Conservation (phyloP, 2,329 filamentous ascomycete species). For the Neofusicoccum umdonicola region DNA sequence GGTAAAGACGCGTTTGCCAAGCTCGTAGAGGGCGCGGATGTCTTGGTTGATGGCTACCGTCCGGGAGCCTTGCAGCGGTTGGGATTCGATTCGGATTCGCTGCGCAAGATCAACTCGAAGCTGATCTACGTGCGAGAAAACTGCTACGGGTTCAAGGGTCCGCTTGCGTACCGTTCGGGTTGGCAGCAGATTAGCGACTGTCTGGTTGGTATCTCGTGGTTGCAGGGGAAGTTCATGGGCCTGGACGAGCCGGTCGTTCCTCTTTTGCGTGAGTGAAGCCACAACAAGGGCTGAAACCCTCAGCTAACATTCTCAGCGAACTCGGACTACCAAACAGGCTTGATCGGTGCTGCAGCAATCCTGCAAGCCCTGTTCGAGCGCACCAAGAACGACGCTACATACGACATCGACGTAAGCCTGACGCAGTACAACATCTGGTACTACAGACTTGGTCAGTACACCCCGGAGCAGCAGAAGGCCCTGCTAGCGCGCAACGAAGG, state of each 20-base stretch:
- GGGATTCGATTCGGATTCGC: constrained; percentile 43
- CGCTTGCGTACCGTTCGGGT: constrained; percentile 46
- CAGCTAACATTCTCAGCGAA: not conserved
- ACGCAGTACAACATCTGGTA: constrained; percentile 19
- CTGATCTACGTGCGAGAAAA: constrained; percentile 51
- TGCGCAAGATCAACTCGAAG: constrained; percentile 38
- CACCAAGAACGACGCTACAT: constrained; percentile 12
- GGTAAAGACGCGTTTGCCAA: constrained; percentile 40
- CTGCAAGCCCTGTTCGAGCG: constrained; percentile 43
- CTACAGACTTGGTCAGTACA: constrained; percentile 17
- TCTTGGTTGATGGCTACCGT: constrained; percentile 52
- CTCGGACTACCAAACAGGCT: constrained; percentile 37
- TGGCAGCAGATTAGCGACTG: constrained; percentile 52
- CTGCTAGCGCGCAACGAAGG: constrained; percentile 12
- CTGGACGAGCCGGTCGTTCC: constrained; percentile 16
- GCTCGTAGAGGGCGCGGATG: constrained; percentile 50
- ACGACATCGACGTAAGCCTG: constrained; percentile 16
- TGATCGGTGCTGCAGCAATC: constrained; percentile 41
- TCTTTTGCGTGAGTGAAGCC: constrained; percentile 6
- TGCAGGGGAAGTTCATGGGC: constrained; percentile 10
- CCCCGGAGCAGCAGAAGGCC: not conserved
- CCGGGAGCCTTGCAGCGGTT: constrained; percentile 49
- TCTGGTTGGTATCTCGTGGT: constrained; percentile 11
- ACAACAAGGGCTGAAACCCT: not conserved
- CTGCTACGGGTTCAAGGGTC: constrained; percentile 54